Conservation (phyloP, 2,329 filamentous ascomycete genomes). For the Fusarium sp. region DNA sequence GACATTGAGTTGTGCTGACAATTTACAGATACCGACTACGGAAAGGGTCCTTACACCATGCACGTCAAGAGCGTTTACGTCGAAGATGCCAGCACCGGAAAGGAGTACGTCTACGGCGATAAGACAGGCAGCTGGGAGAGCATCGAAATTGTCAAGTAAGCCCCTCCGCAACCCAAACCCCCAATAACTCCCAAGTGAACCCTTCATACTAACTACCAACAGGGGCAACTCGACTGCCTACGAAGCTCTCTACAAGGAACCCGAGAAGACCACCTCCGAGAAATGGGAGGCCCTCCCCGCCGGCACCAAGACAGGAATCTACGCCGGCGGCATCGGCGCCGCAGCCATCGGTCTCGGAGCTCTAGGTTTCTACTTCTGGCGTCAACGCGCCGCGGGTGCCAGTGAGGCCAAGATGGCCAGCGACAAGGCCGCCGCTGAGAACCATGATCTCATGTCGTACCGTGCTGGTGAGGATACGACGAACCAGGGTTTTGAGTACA, state of each 20-base stretch:
- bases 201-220: background rate
- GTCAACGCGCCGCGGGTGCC: constrained; percentile 63
- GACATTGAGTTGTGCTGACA: background rate
- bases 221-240: constrained; percentile 68
- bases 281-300: constrained; percentile 65
- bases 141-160: constrained; percentile 67
- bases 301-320: constrained; percentile 63
- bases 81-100: constrained; percentile 69
- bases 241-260: constrained; percentile 53
- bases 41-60: constrained; percentile 76
- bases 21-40: constrained; percentile 66
- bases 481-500: constrained; percentile 43
- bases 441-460: constrained; percentile 61
- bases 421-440: constrained; percentile 57
- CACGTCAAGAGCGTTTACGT: constrained; percentile 69
- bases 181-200: rapidly evolving
- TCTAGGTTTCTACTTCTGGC: constrained; percentile 63
- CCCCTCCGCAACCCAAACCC: constrained; percentile 4
- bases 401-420: constrained; percentile 60
- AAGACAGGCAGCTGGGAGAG: constrained; percentile 69
- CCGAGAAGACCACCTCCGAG: constrained; percentile 57
- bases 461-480: constrained; percentile 45
- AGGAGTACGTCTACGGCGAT: constrained; percentile 73
- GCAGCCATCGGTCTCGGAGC: constrained; percentile 54
- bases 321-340: constrained; percentile 56